These are phyloP conservation scores for Mortierella sp. DNA, from an alignment of 371 early-diverging fungal species.

Conservation along the genomic window DNA sequence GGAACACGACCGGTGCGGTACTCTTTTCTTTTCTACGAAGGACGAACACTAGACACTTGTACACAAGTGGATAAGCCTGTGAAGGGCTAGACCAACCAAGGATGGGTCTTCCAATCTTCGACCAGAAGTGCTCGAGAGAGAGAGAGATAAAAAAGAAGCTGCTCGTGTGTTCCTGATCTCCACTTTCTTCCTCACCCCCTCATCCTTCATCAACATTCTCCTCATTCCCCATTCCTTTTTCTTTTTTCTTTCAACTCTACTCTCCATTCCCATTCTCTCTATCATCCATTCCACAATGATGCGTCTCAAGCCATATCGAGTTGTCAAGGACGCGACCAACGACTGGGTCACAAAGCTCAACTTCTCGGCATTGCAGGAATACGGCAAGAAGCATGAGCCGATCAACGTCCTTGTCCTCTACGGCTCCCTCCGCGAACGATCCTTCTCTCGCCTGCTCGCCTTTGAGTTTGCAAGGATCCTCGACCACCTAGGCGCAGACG, in stretches of 20 bases:
- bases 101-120: too few relatives aligned
- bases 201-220: neutral
- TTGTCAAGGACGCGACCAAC: conserved; percentile 26
- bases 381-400: conserved; percentile 38
- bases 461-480: conserved; percentile 60
- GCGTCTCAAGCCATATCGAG: conserved; percentile 25
- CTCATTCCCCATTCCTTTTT: neutral
- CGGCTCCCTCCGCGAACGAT: conserved; percentile 57
- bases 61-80: too few relatives aligned
- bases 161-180: too few relatives aligned
- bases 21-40: neutral
- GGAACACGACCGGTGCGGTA: neutral
- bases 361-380: conserved; percentile 22
- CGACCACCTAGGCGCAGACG: conserved; percentile 60
- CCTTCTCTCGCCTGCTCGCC: conserved; percentile 59
- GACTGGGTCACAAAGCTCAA: conserved; percentile 40
- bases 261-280: neutral
- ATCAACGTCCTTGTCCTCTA: conserved; percentile 59
- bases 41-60: too few relatives aligned
- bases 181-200: neutral
- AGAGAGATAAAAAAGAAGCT: too few relatives aligned
- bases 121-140: too few relatives aligned
- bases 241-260: neutral
- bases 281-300: neutral
- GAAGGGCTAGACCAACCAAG: too few relatives aligned